Percentiles rank a stretch among this genome's conserved stretches.
Conservation (phyloP, 352 stramenopile genomes). For the Globisporangium uncinulatum region DNA sequence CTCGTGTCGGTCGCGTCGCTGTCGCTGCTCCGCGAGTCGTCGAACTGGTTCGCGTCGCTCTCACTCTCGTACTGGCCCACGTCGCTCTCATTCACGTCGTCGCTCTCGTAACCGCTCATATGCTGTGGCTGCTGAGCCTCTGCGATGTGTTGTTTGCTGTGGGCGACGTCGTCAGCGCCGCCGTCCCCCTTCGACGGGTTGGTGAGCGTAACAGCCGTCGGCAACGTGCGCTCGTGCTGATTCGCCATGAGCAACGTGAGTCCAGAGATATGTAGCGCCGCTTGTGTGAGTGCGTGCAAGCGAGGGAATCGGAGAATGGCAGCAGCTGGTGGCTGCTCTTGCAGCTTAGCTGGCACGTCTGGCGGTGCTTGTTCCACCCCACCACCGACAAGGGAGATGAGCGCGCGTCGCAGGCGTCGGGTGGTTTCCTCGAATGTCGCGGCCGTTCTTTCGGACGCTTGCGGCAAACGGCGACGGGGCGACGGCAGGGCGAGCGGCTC, state of each 20-base stretch:
- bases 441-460: neutral
- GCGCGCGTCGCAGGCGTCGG: neutral
- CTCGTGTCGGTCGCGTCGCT: slow-evolving; percentile 1
- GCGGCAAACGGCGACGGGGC: neutral
- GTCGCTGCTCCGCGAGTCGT: neutral
- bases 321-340: neutral
- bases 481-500: slow-evolving; percentile 2
- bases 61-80: neutral
- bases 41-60: slow-evolving; percentile 2
- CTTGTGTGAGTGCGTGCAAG: slow-evolving; percentile 3
- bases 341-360: neutral
- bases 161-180: neutral
- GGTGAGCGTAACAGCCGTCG: slow-evolving; percentile 2
- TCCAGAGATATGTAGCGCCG: slow-evolving; percentile 7
- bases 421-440: neutral
- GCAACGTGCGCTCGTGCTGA: slow-evolving; percentile 15
- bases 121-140: neutral
- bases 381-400: slow-evolving; percentile 9
- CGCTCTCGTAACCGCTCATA: neutral
- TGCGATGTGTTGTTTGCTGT: neutral
- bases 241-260: slow-evolving; percentile 18
- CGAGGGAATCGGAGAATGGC: slow-evolving; percentile 6
- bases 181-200: neutral
- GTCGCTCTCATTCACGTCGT: slow-evolving; percentile 1
- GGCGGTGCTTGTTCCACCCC: slow-evolving; percentile 8